Evolutionary conservation across 1,284 basidiomycete species (phyloP), one percentile per base, ranked within the genome.

Genomic region (Ceraceosorus guamensis): DNA sequence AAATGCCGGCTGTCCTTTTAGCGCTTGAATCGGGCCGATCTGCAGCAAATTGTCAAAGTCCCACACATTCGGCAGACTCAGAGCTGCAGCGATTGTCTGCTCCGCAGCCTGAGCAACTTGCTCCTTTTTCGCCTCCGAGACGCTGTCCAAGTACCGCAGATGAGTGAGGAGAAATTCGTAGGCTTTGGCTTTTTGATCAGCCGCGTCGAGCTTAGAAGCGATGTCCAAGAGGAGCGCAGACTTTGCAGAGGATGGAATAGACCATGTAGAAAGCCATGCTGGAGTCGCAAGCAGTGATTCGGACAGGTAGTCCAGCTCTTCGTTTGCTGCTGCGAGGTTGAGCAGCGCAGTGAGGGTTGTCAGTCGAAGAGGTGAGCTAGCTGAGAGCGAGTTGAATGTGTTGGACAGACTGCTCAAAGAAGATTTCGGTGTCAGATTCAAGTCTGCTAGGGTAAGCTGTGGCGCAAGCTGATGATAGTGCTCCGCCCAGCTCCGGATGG

Each of bases 11-110:
- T 56, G 51, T 14, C 57, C 52, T 43, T 70, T 59, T 16, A 75
- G 60, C 18, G 60, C 57, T 31, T 60, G 31, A 11, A 71, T 65
- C 3, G 67, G 66, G 13, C 57, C 49, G 44, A 71, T 63, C 35
- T 72, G 62, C 14, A 68, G 32, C 31, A 76, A 50, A 16, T 70
- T 63, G 16, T 72, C 73, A 45, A 75, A 71, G 34, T 75, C 73
- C 53, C 67, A 75, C 33, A 75, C 52, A 50, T 68, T 67, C 31
- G 71, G 67, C 44, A 73, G 55, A 2, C 66, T 58, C 7, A 76
- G 61, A 2, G 73, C 71, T 61, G 68, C 55, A 8, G 71, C 67
- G 30, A 76, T 55, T 8, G 62, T 64, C 24, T 60, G 56, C 41
- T 71, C 71, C 4, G 73, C 71, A 0, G 65, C 59, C 3, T 60